These are phyloP conservation scores for Nissolia schottii DNA, from an alignment of 306 rosid genomes.

Conservation along the genomic window DNA sequence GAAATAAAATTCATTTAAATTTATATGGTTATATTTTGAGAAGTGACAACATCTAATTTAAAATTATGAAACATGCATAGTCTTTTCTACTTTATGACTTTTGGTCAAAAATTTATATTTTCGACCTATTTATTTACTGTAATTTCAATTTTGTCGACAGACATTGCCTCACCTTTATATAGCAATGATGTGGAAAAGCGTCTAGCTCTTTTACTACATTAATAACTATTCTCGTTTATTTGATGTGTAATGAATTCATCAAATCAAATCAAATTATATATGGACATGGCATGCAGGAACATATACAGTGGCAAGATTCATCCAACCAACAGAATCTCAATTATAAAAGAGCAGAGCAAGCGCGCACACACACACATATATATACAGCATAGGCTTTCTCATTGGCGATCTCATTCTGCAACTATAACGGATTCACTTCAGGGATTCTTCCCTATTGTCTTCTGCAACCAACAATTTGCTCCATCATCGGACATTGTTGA, in stretches of 20 bases:
- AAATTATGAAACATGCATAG: too few relatives aligned
- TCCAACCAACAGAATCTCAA: not conserved
- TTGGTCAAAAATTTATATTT: too few relatives aligned
- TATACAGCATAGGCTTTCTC: slow-evolving; percentile 18
- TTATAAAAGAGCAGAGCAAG: not conserved
- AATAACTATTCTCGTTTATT: not conserved
- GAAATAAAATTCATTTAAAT: too few relatives aligned
- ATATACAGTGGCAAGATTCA: not conserved
- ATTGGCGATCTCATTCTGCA: slow-evolving; percentile 24
- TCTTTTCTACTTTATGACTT: too few relatives aligned
- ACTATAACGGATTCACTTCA: not conserved
- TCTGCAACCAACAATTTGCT: slow-evolving; percentile 14
- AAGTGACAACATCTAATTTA: too few relatives aligned
- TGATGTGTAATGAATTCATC: not conserved
- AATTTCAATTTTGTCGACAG: too few relatives aligned
- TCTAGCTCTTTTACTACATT: not conserved
- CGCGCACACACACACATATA: too few relatives aligned
- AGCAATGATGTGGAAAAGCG: not conserved
- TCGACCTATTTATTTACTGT: too few relatives aligned
- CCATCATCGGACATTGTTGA: slow-evolving; percentile 7
- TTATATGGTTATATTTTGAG: too few relatives aligned
- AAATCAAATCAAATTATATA: not conserved
- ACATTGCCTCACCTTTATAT: too few relatives aligned
- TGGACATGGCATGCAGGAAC: not conserved
- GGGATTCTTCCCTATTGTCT: slow-evolving; percentile 27